Evolutionary conservation across 306 rosid species (phyloP).

Genomic region (Lupinus albus): DNA sequence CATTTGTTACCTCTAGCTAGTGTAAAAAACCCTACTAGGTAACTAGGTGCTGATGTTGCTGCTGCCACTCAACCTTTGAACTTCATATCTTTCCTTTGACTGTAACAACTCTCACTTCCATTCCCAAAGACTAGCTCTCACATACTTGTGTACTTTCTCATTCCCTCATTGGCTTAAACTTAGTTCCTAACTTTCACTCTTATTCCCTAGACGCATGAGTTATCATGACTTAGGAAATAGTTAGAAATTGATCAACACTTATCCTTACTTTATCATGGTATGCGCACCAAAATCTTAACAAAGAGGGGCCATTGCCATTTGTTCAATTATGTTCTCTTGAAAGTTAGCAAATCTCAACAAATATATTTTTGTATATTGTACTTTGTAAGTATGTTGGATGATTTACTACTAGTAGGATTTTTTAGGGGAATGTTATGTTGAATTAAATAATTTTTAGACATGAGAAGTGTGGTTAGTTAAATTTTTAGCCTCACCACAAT

Average conservation of each 20-base stretch:
- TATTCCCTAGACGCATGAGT: constrained; percentile 71
- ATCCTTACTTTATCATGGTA: constrained; percentile 17
- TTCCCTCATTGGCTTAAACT: constrained; percentile 48
- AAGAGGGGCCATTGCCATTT: constrained; percentile 10
- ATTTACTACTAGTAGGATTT: too few relatives aligned
- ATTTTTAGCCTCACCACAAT: too few relatives aligned
- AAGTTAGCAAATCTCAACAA: constrained; percentile 18
- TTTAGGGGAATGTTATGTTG: too few relatives aligned
- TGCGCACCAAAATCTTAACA: constrained; percentile 32
- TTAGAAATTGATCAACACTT: constrained; percentile 3
- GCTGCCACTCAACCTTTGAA: too few relatives aligned
- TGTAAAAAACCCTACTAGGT: too few relatives aligned
- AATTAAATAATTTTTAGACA: too few relatives aligned
- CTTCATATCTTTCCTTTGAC: constrained; percentile 38
- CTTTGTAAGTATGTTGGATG: too few relatives aligned
- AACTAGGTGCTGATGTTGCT: too few relatives aligned
- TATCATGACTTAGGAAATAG: constrained; percentile 30
- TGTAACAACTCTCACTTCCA: constrained; percentile 67
- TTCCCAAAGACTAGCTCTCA: constrained; percentile 86
- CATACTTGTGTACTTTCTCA: constrained; percentile 55
- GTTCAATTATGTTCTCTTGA: constrained; percentile 40
- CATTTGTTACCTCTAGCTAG: too few relatives aligned
- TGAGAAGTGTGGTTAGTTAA: too few relatives aligned
- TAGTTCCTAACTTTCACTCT: constrained; percentile 44
- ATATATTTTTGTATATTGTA: too few relatives aligned